Evolutionary conservation across 345 rosid species (phyloP), one percentile per base, ranked within the genome.

Genomic region (Salix suchowensis): DNA sequence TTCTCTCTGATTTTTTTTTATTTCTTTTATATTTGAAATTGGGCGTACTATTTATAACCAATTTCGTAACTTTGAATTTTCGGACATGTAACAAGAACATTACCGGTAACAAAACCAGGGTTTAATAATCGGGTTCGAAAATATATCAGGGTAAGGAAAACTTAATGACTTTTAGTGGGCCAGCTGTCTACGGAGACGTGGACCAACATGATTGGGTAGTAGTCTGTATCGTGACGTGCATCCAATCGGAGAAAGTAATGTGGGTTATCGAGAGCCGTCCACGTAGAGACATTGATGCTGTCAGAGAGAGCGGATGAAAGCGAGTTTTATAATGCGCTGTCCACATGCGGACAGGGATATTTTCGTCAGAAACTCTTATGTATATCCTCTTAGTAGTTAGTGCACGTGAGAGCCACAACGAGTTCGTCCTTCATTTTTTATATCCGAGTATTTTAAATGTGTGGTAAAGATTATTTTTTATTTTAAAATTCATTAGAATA

Each of bases 181-280:
- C 87, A 82, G 67, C 79, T 42, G 75, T 65, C 44, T 19, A 7
- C 5, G 1, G 60, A 74, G 21, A 79, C 87, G 88, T 84, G 87
- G 85, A 40, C 84, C 82, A 89, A 88, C 26, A 44, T 2, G 21
- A n/a, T 1, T 8, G 28, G 70, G 66, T 26, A 15, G 62, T 71
- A 40, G 23, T 42, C 46, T 42, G 0, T 10, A 84, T 66, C 37
- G 78, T 48, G 74, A 58, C 6, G 2, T 10, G 1, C 8, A 32
- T 19, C 87, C 84, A 84, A 71, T 86, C 0, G 6, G n/a, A 6
- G 34, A 1, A 7, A 6, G 74, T 40, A 14, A 79, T 0, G 32
- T 82, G 85, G 80, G 66, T 0, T 16, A 2, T 48, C 54, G 4
- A 0, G 0, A 8, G 1, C 81, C 76, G 78, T n/a, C 86, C 92